Conservation (phyloP, 306 rosid genomes). For the Biancaea sappan region DNA sequence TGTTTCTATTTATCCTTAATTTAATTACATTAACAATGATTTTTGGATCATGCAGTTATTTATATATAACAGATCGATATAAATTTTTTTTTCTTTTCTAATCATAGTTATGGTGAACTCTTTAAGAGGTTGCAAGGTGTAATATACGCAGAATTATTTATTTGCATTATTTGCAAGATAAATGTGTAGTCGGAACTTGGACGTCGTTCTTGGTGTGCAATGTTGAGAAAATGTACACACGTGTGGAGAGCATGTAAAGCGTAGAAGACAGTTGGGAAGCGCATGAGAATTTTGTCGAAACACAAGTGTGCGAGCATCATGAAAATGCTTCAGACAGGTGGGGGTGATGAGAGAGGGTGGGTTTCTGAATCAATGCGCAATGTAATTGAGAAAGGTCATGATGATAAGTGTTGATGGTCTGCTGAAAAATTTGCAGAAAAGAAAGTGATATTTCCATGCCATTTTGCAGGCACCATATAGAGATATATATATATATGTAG, state of each 20-base stretch:
- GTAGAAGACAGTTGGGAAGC: conserved; percentile 39
- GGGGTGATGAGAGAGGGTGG: conserved; percentile 53
- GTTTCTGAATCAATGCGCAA: conserved; percentile 39
- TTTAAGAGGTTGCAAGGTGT: not conserved
- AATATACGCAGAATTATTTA: not conserved
- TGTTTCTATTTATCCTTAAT: not conserved
- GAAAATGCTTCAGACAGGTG: conserved; percentile 48
- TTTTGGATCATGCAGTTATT: too few species aligned
- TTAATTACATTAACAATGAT: not conserved
- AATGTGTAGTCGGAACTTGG: not conserved
- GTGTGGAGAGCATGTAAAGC: conserved; percentile 53
- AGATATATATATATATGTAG: too few species aligned
- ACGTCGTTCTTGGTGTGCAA: conserved; percentile 11
- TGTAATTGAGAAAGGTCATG: conserved; percentile 43
- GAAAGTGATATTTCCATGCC: conserved; percentile 56
- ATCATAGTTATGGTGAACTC: not conserved
- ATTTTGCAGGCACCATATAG: conserved; percentile 31
- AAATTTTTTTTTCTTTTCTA: not conserved
- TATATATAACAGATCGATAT: not conserved
- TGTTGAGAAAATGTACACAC: conserved; percentile 36
- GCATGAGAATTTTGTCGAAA: conserved; percentile 52
- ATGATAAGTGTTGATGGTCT: conserved; percentile 53
- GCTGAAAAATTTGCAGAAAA: conserved; percentile 44
- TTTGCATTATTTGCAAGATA: conserved; percentile 1
- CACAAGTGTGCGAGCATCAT: conserved; percentile 53